Base-by-base conservation (phyloP, 179 eudicot genomes). In the Carnegiea gigantea region DNA sequence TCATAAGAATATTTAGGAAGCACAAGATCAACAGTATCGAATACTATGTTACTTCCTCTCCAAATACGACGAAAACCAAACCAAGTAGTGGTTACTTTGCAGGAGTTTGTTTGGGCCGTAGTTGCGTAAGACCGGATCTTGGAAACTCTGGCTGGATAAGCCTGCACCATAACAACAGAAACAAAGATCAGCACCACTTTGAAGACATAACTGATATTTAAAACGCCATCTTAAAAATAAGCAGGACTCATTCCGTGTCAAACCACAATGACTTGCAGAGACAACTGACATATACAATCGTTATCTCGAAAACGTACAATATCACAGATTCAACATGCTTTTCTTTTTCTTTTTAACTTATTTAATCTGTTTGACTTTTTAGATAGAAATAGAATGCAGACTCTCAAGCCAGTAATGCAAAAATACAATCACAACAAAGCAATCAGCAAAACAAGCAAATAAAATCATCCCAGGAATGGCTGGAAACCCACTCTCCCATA, bases 1-100 rank as follows among this genome's bases (percentile, higher is more conserved):
- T 93, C 93, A 82, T 94, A 96, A 20, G 97, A 86, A 84, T 86
- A 95, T 75, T 86, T 88, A n/a, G 99, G 99, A 86, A 96, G 97
- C 24, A 85, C 84, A 72, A 94, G 93, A 76, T 93, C 97, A 80
- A 96, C 89, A 75, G 95, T 73, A 87, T 96, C 99, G 82, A 96
- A 86, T 70, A 94, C 87, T 78, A 70, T 83, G 78, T 91, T 88
- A 87, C 87, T 95, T 81, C 90, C 88, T 90, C 77, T 89, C 91
- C 93, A 88, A 82, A 96, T 84, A 74, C 95, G 93, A 74, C 87
- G 88, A 79, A 92, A 96, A 30, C 99, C 98, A 90, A 94, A 92
- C 99, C 99, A 96, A 67, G 95, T 92, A 30, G 98, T 96, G 81
- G 98, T 94, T 54, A 96, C 95, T 83, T 82, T 90, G 88, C 99